phyloP scores from a whole-genome alignment of 192 early-diverging fungal species.

The Geosiphon pyriformis region DNA sequence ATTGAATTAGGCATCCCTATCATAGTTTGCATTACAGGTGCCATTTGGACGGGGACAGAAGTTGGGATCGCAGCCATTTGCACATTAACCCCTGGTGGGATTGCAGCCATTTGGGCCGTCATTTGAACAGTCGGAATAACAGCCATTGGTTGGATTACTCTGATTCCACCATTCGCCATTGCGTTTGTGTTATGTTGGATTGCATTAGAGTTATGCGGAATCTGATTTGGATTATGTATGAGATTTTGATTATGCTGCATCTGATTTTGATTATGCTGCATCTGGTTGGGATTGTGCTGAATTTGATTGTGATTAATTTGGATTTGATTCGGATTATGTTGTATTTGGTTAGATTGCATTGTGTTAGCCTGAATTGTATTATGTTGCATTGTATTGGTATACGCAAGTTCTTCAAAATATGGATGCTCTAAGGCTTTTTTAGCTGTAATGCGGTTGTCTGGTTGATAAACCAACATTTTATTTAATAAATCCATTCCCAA shows the following conservation, averaged over 20 bases:
- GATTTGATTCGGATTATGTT: background rate
- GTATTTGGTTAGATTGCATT: background rate
- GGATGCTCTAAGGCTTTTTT: slow-evolving; percentile 59
- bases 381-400: background rate
- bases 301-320: background rate
- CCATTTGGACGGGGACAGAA: slow-evolving; percentile 5
- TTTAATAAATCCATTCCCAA: slow-evolving; percentile 68
- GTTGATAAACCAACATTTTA: slow-evolving; percentile 72
- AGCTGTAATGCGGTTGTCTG: slow-evolving; percentile 55
- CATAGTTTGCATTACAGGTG: background rate
- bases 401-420: slow-evolving; percentile 47
- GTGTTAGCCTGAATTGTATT: background rate
- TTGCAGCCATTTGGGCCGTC: slow-evolving; percentile 12
- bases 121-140: slow-evolving; percentile 3
- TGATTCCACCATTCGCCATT: background rate
- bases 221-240: background rate
- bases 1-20: background rate
- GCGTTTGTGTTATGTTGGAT: background rate
- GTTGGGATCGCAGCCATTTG: slow-evolving; percentile 18
- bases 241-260: no score
- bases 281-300: background rate
- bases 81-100: slow-evolving; percentile 7
- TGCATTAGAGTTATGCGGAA: background rate
- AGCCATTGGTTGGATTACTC: background rate
- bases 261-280: background rate